These are phyloP conservation scores for Solanum tarijense DNA, from an alignment of 257 asterid genomes.

Conservation along the genomic window DNA sequence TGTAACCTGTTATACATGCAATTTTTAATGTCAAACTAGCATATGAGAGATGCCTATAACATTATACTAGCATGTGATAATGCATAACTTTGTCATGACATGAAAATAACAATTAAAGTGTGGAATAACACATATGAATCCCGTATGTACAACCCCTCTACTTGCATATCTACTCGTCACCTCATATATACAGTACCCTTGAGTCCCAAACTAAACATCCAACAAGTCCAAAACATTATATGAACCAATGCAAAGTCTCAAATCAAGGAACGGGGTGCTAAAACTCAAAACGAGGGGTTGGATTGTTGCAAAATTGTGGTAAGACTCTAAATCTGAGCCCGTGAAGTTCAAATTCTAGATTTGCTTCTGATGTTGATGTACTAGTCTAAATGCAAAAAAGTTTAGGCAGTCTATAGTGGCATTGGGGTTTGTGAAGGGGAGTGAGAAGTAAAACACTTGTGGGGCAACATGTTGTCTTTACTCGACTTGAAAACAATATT, in stretches of 20 bases:
- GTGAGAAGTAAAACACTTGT: background rate
- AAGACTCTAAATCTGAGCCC: background rate
- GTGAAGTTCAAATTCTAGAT: background rate
- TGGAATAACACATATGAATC: background rate
- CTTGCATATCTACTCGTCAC: background rate
- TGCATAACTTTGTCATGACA: background rate
- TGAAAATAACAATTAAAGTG: background rate
- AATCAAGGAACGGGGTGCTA: too few relatives aligned
- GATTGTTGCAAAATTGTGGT: background rate
- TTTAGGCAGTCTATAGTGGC: background rate
- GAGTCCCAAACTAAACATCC: too few relatives aligned
- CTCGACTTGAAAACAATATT: background rate
- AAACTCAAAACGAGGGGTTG: too few relatives aligned
- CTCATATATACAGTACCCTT: background rate
- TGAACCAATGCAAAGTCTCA: too few relatives aligned
- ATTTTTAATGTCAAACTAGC: background rate
- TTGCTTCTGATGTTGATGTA: background rate
- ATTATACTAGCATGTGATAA: background rate
- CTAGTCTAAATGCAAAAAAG: background rate
- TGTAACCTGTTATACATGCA: too few relatives aligned
- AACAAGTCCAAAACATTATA: too few relatives aligned
- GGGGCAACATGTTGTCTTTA: background rate
- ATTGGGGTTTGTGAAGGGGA: background rate
- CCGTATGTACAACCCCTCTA: background rate
- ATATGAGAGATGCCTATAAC: background rate